A percentile compares a stretch with the other conserved stretches of the same genome.
Conservation (phyloP, 2,329 filamentous ascomycete genomes). For the Ophiostoma perfectum region DNA sequence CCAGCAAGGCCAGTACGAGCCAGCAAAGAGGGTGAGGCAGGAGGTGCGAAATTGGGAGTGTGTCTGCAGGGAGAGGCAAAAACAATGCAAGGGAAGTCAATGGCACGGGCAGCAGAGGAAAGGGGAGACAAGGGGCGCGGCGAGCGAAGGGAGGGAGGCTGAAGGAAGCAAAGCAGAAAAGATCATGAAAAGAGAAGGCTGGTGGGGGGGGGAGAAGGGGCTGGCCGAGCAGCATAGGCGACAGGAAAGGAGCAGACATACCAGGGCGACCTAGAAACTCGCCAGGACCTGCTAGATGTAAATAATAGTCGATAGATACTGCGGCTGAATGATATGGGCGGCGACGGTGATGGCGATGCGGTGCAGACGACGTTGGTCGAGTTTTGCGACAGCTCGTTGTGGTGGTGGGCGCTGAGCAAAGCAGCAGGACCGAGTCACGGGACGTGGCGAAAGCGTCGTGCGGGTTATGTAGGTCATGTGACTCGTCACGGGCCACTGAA, state of each 20-base stretch:
- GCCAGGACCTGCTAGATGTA: slow-evolving; percentile 27
- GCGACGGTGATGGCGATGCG: slow-evolving; percentile 27
- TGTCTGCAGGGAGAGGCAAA: not conserved
- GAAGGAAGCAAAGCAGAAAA: slow-evolving; percentile 12
- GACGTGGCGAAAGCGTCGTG: slow-evolving; percentile 8
- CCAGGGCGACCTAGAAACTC: slow-evolving; percentile 21
- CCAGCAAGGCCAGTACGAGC: not conserved
- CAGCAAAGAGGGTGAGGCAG: not conserved
- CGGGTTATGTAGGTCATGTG: slow-evolving; percentile 4
- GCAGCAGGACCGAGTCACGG: slow-evolving; percentile 20
- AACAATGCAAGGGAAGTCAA: not conserved
- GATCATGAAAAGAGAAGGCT: slow-evolving; percentile 14
- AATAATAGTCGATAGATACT: slow-evolving; percentile 32
- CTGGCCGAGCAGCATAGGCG: slow-evolving; percentile 2
- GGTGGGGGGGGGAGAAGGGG: not conserved
- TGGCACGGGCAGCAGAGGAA: not conserved
- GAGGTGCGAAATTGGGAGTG: not conserved
- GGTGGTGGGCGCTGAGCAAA: slow-evolving; percentile 24
- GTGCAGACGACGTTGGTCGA: slow-evolving; percentile 23
- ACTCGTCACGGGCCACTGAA: not conserved
- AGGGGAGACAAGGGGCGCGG: not conserved
- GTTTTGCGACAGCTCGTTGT: slow-evolving; percentile 30
- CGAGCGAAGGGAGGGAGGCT: not conserved
- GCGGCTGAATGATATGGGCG: slow-evolving; percentile 30
- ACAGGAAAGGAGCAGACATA: slow-evolving; percentile 12